Percentiles rank a stretch among this genome's conserved stretches.
Evolutionary conservation across 768 basidiomycete genomes (phyloP).

Genomic region (Lactarius hengduanensis): DNA sequence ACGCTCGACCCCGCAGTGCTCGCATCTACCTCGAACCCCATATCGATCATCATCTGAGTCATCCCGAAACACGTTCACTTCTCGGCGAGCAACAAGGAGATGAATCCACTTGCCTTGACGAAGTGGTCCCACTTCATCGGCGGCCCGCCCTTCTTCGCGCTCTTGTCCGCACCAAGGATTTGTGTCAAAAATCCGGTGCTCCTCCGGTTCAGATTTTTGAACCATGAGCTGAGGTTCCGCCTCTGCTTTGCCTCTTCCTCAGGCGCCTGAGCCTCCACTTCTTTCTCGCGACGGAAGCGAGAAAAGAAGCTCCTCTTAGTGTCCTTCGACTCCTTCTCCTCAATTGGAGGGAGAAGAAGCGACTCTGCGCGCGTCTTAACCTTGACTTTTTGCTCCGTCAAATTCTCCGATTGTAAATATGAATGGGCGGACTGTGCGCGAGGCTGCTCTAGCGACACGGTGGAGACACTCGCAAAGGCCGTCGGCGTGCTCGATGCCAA

Average conservation of each 20-base stretch:
- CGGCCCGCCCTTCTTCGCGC: slow-evolving; percentile 29
- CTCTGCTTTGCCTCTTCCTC: slow-evolving; percentile 37
- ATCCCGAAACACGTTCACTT: background rate
- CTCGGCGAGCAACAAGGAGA: background rate
- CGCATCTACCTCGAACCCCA: slow-evolving; percentile 35
- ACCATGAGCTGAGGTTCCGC: slow-evolving; percentile 32
- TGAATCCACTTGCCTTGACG: slow-evolving; percentile 30
- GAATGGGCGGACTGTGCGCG: slow-evolving; percentile 68
- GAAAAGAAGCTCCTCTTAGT: slow-evolving; percentile 51
- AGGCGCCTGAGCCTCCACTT: slow-evolving; percentile 28
- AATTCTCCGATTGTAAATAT: slow-evolving; percentile 56
- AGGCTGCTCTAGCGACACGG: slow-evolving; percentile 43
- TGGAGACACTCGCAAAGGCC: slow-evolving; percentile 36
- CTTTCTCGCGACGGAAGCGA: slow-evolving; percentile 45
- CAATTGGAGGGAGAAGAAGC: slow-evolving; percentile 48
- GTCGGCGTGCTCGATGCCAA: slow-evolving; percentile 29
- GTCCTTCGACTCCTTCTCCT: slow-evolving; percentile 37
- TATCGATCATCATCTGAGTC: slow-evolving; percentile 33
- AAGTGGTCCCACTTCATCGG: slow-evolving; percentile 38
- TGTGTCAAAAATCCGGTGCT: slow-evolving; percentile 28
- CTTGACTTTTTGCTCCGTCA: slow-evolving; percentile 55
- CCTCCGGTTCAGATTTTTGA: slow-evolving; percentile 30
- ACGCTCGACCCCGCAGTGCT: slow-evolving; percentile 37
- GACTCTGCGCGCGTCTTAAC: slow-evolving; percentile 67
- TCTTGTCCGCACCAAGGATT: slow-evolving; percentile 30